phyloP scores from a whole-genome alignment of 2,329 filamentous ascomycete genomes.

The Davidsoniella virescens region DNA sequence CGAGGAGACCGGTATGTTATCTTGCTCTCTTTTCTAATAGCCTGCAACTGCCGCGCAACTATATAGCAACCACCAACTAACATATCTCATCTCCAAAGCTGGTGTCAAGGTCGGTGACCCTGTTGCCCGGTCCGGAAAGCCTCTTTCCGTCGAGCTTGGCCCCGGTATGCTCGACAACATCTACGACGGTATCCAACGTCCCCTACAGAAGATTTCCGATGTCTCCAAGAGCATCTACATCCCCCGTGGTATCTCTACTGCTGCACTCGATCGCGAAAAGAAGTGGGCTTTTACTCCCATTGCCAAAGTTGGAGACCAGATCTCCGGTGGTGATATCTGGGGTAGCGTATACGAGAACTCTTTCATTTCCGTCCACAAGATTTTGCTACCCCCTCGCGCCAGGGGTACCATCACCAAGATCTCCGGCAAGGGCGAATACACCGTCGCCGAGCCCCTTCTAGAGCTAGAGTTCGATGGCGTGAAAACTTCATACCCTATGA shows the following conservation, averaged over 20 bases:
- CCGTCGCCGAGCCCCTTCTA: constrained; percentile 81
- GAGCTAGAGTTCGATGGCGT: constrained; percentile 95
- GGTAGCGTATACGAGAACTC: constrained; percentile 93
- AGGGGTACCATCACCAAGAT: constrained; percentile 87
- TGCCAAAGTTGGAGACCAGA: constrained; percentile 90
- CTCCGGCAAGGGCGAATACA: constrained; percentile 78
- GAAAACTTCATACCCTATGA: constrained; percentile 90
- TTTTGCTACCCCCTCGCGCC: constrained; percentile 77
- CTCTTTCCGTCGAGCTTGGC: constrained; percentile 89
- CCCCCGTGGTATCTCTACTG: constrained; percentile 77
- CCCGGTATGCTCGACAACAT: constrained; percentile 97
- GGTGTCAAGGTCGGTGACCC: constrained; percentile 94
- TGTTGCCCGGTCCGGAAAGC: constrained; percentile 79
- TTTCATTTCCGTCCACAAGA: constrained; percentile 82
- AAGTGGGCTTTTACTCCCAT: constrained; percentile 93
- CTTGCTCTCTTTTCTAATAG: not conserved
- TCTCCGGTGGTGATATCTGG: constrained; percentile 92
- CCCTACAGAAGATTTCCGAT: constrained; percentile 68
- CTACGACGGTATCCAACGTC: constrained; percentile 97
- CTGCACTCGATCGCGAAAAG: constrained; percentile 75
- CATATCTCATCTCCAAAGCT: constrained; percentile 33
- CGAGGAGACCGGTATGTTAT: constrained; percentile 75
- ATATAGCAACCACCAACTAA: not conserved
- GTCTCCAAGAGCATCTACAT: constrained; percentile 86
- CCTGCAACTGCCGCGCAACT: not conserved